Evolutionary conservation across 192 early-diverging fungal species (phyloP).

Genomic region (Backusella westeae): DNA sequence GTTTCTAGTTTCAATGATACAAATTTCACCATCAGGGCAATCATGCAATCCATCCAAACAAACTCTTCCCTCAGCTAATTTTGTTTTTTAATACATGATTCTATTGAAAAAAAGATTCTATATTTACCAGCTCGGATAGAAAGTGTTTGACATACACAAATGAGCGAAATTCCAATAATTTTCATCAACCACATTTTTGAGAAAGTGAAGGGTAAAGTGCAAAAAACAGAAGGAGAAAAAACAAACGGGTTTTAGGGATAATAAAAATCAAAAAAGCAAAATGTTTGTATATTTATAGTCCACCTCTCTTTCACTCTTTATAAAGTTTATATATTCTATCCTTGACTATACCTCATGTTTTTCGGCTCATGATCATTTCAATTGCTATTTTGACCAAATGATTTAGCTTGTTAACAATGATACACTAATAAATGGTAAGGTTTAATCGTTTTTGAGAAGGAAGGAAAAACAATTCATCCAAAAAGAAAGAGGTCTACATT

Average conservation of each 20-base stretch:
- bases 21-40: background rate
- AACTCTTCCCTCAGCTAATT: background rate
- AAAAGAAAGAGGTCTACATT: background rate
- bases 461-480: background rate
- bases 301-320: background rate
- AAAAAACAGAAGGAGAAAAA: background rate
- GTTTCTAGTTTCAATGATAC: background rate
- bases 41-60: slow-evolving; percentile 1
- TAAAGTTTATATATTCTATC: background rate
- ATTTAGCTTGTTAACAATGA: background rate
- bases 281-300: background rate
- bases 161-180: background rate
- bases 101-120: background rate
- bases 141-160: background rate
- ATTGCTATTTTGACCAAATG: background rate
- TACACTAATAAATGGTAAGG: no score
- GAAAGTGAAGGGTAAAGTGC: background rate
- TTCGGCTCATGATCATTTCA: background rate
- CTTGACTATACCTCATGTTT: background rate
- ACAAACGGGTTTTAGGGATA: background rate
- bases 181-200: background rate
- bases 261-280: background rate
- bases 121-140: background rate
- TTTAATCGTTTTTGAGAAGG: background rate
- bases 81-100: background rate